phyloP scores from a whole-genome alignment of 176 grass and related monocot species.

The Zoysia pacifica region DNA sequence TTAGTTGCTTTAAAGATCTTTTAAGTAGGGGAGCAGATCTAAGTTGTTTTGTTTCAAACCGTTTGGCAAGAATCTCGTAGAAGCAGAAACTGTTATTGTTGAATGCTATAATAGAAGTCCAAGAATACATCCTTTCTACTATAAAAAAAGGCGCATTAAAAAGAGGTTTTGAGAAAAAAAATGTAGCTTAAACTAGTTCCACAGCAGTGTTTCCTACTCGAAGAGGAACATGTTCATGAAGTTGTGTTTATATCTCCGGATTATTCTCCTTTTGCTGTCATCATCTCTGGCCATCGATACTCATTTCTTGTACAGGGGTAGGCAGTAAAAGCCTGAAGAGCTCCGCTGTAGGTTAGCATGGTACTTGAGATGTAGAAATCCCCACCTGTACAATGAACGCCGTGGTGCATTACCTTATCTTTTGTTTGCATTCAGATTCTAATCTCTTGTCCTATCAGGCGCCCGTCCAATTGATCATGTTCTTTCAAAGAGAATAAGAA shows the following conservation, averaged over 20 bases:
- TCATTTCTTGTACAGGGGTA: constrained; percentile 36
- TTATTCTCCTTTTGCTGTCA: not conserved
- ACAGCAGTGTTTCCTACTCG: not conserved
- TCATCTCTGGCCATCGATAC: not conserved
- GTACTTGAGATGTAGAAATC: constrained; percentile 36
- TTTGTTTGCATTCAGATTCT: constrained; percentile 12
- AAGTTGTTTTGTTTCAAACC: too few relatives aligned
- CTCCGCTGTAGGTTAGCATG: not conserved
- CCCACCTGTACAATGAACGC: constrained; percentile 48
- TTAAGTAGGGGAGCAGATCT: too few relatives aligned
- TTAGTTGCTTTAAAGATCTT: too few relatives aligned
- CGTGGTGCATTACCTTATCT: not conserved
- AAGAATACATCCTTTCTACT: not conserved
- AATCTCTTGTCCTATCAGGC: not conserved
- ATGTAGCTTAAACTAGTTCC: not conserved
- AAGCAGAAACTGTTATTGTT: not conserved
- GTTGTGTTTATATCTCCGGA: not conserved
- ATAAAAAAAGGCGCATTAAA: not conserved
- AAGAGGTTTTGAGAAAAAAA: not conserved
- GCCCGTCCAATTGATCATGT: not conserved
- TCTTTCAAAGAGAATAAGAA: not conserved
- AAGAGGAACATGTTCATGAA: not conserved
- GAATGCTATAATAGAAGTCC: not conserved
- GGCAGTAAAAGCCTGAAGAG: constrained; percentile 31
- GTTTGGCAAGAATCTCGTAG: too few relatives aligned